Base-by-base conservation (phyloP, 768 basidiomycete species). In the Dendrothele bispora region DNA sequence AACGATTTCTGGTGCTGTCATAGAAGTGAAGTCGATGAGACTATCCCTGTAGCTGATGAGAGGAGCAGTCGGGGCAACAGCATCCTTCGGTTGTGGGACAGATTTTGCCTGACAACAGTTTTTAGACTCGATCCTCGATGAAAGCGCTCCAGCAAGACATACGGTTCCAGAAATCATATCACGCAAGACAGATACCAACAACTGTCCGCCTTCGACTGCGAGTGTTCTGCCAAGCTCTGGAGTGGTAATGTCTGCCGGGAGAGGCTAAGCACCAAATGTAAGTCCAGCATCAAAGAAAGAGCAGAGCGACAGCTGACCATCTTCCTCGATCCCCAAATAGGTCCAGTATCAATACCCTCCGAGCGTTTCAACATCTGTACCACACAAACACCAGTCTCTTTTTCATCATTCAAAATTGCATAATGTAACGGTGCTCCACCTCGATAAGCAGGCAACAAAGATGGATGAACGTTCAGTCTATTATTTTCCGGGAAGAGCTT, bases 401-500 rank as follows among this genome's bases (percentile, higher is more conserved):
- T 59, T 41, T 83, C 83, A 2, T 80, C 82, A 50, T 85, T 81
- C 36, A 89, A 66, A 32, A 98, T 72, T 0, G 86, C 77, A 57
- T 84, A 87, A 58, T 97, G 94, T 30, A 98, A 89, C 0, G 94
- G 94, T 3, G 92, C 90, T 7, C 94, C 83, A 0, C 94, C 94
- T n/a, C 94, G 83, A 62, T 90, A 94, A 22, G 75, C 71, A 0
- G 94, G 94, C 27, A 98, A 75, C 1, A 92, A 69, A 28, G 93
- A 95, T 0, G 93, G 92, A 57, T 98, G 94, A 5, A 98, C 82
- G 58, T 98, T 97, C 29, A 98, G 70, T 20, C 86, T 71, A 38
- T 80, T 78, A 0, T 64, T 57, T 0, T 71, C 70, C 1, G 68
- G 74, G 58, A 95, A 95, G 32, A 75, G 70, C 12, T 70, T 60